These are phyloP conservation scores for Corymbia maculata DNA, from an alignment of 345 rosid genomes.

Conservation along the genomic window DNA sequence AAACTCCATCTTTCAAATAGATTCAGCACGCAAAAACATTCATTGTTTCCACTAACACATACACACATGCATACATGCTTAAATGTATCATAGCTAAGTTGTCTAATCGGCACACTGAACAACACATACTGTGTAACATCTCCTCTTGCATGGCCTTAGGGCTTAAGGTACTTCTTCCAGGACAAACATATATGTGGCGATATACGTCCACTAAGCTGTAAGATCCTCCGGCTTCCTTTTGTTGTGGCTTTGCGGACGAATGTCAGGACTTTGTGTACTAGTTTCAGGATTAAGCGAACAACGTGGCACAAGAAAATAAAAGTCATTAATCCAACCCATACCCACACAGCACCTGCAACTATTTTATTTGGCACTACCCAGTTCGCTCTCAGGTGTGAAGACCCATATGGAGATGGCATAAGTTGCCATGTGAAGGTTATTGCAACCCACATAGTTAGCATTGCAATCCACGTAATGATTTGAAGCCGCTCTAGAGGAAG, in stretches of 20 bases:
- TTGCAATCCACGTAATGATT: too few species aligned
- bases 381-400: accelerated
- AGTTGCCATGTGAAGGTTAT: too few species aligned
- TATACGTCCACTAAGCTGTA: neutral
- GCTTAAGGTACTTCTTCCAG: neutral
- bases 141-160: neutral
- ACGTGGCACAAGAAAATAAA: neutral
- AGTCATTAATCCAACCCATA: accelerated
- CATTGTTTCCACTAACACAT: neutral
- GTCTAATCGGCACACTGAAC: neutral
- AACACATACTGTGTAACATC: neutral
- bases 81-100: neutral
- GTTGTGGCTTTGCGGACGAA: neutral
- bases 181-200: neutral
- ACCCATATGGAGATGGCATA: too few species aligned
- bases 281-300: neutral
- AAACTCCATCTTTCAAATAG: neutral
- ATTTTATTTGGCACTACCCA: accelerated
- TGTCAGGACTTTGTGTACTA: neutral
- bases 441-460: too few species aligned
- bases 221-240: neutral
- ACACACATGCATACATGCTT: neutral
- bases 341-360: accelerated
- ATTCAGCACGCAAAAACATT: neutral
- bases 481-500: too few species aligned